Percentiles rank a stretch among this genome's conserved stretches.
phyloP scores from a whole-genome alignment of 2,329 filamentous ascomycete species.

The Penicillium sp. region DNA sequence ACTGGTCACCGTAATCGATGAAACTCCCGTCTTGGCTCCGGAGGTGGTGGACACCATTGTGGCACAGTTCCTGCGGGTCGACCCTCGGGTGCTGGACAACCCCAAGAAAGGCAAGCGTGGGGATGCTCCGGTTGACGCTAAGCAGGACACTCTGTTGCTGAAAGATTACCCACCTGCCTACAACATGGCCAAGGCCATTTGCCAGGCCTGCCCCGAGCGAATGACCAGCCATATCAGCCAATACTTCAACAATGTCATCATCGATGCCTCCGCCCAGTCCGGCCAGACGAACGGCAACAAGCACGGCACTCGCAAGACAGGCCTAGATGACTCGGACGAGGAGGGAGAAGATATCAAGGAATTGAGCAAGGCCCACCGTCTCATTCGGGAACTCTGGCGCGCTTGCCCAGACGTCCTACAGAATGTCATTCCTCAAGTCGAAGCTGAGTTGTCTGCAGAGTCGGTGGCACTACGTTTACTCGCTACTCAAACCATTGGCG shows the following conservation, averaged over 20 bases:
- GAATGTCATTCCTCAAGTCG: conserved; percentile 89
- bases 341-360: conserved; percentile 82
- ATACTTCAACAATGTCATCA: conserved; percentile 95
- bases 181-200: conserved; percentile 92
- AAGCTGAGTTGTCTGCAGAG: conserved; percentile 86
- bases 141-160: conserved; percentile 75
- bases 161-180: conserved; percentile 91
- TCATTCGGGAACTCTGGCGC: conserved; percentile 90
- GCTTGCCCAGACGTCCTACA: conserved; percentile 82
- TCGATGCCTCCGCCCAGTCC: conserved; percentile 68
- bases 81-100: conserved; percentile 54
- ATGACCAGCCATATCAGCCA: conserved; percentile 93
- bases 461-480: conserved; percentile 80
- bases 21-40: conserved; percentile 69
- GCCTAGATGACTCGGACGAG: conserved; percentile 60
- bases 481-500: conserved; percentile 89
- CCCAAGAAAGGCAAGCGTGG: conserved; percentile 56
- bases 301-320: conserved; percentile 42
- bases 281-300: conserved; percentile 52
- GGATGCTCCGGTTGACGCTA: conserved; percentile 59
- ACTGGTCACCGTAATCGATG: conserved; percentile 79
- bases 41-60: conserved; percentile 89
- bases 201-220: conserved; percentile 81
- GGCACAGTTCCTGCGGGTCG: conserved; percentile 88
- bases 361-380: conserved; percentile 78